These are phyloP conservation scores for Mycena albidolilacea DNA, from an alignment of 768 basidiomycete genomes.

Conservation along the genomic window DNA sequence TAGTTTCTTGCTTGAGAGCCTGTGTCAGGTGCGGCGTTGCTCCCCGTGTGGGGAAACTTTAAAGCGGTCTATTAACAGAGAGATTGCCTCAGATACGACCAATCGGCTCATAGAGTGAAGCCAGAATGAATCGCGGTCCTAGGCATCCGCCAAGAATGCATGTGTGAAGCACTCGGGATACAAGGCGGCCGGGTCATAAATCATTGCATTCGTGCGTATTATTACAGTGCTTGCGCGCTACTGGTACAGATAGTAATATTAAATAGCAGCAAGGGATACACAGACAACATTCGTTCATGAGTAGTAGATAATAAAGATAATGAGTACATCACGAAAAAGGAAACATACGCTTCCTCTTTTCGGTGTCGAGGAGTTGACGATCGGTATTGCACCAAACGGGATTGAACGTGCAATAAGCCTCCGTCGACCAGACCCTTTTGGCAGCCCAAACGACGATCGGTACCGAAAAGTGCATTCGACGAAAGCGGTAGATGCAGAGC, in stretches of 20 bases:
- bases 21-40: slow-evolving; percentile 21
- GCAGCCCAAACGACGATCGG: slow-evolving; percentile 23
- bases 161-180: background rate
- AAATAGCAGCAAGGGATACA: slow-evolving; percentile 29
- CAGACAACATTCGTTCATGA: slow-evolving; percentile 12
- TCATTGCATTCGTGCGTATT: background rate
- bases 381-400: slow-evolving; percentile 26
- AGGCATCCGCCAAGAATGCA: background rate
- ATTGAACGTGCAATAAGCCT: slow-evolving; percentile 25
- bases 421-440: slow-evolving; percentile 33
- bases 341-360: slow-evolving; percentile 23
- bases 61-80: slow-evolving; percentile 18
- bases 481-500: slow-evolving; percentile 16
- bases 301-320: slow-evolving; percentile 34
- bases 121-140: background rate
- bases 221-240: slow-evolving; percentile 18
- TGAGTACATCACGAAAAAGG: slow-evolving; percentile 25
- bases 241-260: slow-evolving; percentile 22
- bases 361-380: slow-evolving; percentile 23
- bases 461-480: slow-evolving; percentile 29
- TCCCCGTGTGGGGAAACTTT: slow-evolving; percentile 22
- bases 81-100: slow-evolving; percentile 18
- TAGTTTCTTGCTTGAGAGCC: slow-evolving; percentile 22
- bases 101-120: slow-evolving; percentile 15
- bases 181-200: background rate